phyloP scores from a whole-genome alignment of 768 basidiomycete genomes.

The Brasilioporus rufonigricans region DNA sequence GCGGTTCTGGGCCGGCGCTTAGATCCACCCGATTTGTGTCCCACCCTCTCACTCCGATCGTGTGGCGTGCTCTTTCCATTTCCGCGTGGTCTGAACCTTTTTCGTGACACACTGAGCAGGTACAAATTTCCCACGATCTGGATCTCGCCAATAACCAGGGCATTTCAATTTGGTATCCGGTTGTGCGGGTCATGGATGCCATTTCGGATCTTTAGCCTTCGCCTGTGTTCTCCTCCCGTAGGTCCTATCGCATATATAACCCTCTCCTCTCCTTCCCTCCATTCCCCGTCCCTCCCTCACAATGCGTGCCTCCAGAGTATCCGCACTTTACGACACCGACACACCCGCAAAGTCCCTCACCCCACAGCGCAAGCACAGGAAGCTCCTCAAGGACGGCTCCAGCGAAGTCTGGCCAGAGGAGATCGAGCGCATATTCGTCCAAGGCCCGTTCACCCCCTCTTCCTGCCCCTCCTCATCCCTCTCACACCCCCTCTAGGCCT shows the following conservation, averaged over 20 bases:
- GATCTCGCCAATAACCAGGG: conserved; percentile 26
- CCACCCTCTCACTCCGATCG: conserved; percentile 40
- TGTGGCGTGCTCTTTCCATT: conserved; percentile 51
- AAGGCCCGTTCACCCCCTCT: conserved; percentile 43
- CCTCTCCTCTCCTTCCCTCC: conserved; percentile 9
- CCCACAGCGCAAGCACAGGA: conserved; percentile 78
- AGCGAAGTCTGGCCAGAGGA: conserved; percentile 81
- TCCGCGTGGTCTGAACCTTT: conserved; percentile 32
- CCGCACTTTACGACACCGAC: conserved; percentile 23
- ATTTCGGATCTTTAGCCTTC: conserved; percentile 49
- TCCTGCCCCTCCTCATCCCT: background rate
- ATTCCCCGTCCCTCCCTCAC: conserved; percentile 8
- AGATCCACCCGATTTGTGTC: conserved; percentile 22
- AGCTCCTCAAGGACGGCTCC: conserved; percentile 79
- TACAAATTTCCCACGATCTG: conserved; percentile 25
- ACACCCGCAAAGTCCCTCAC: conserved; percentile 37
- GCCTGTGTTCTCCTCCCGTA: conserved; percentile 19
- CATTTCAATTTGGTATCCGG: conserved; percentile 34
- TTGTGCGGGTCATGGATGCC: conserved; percentile 24
- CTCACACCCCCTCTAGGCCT: conserved; percentile 47
- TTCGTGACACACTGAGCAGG: conserved; percentile 17
- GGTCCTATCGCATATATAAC: conserved; percentile 31
- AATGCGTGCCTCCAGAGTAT: conserved; percentile 26
- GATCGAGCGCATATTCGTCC: conserved; percentile 74
- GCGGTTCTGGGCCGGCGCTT: conserved; percentile 24